Base-by-base conservation (phyloP, 768 basidiomycete species). In the Cystobasidium ongulense region DNA sequence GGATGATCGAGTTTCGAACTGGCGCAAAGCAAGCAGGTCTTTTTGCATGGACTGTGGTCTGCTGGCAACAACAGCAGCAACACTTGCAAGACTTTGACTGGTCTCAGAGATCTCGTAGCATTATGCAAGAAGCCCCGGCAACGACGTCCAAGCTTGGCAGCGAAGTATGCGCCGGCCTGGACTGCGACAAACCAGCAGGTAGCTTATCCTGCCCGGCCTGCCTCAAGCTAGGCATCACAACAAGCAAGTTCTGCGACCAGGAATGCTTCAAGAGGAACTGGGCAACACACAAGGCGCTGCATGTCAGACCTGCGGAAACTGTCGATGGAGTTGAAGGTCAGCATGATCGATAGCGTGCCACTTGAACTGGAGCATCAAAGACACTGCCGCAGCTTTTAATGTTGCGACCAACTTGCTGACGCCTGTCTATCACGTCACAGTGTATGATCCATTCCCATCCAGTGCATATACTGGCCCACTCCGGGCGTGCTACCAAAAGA, bases 191-290 rank as follows among this genome's bases (percentile, higher is more conserved):
- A 35, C 63, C 59, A 4, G 75, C 67, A 4, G 35, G 46, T 23
- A 39, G n/a, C 31, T 41, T 75, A 52, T 17, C 31, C 64, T 73
- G 72, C 33, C 75, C 74, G 15, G 39, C n/a, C 13, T 74, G 73
- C 38, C 1, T 57, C 43, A 82, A 82, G 67, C 76, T 82, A n/a
- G 82, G 81, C 21, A 82, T 83, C 62, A 77, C 77, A 5, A 82
- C 81, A n/a, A 80, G 80, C 36, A 82, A 80, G 77, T 98, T 94
- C 82, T 97, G 95, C 76, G 87, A 88, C 29, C 95, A 98, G 81
- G 91, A 90, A 63, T 98, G 95, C 82, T 97, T 97, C 86, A 97
- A 96, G 82, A 86, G 88, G 59, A 89, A 86, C 81, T 98, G 95
- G 80, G 79, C 80, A 78, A 79, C 79, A 74, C 81, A 75, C 57